Base-by-base conservation (phyloP, 371 early-diverging fungal genomes). In the Edhazardia aedis region DNA sequence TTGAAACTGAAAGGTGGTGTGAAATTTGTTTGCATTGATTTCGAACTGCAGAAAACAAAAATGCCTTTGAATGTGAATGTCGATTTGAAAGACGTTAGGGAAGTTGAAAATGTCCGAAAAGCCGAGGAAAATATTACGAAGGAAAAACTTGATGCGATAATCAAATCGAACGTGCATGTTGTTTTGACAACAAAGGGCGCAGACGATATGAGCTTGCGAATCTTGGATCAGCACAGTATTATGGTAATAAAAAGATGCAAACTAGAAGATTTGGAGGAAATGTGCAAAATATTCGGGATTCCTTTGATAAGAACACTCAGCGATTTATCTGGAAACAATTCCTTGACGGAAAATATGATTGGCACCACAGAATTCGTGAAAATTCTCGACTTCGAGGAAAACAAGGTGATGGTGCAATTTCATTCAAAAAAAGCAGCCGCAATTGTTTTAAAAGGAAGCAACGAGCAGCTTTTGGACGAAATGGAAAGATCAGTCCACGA, bases 401-500 rank as follows among this genome's bases (percentile, higher is more conserved):
- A n/a, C n/a, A n/a, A n/a, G n/a, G n/a, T n/a, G n/a, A n/a, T n/a
- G n/a, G n/a, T n/a, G n/a, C n/a, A n/a, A n/a, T n/a, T n/a, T n/a
- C n/a, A n/a, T n/a, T n/a, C n/a, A n/a, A n/a, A n/a, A n/a, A n/a
- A n/a, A n/a, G n/a, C n/a, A n/a, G n/a, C n/a, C 19, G 87, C 90
- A 24, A 79, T 93, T 59, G 84, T 94, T 56, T 78, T 99, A 53
- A 85, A 95, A 62, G 99, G 99, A 45, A 60, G 62, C 2, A 95
- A 95, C 68, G 88, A 81, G 63, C 88, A 86, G 82, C 22, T 75
- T 6, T 70, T 94, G 58, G 98, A 96, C 62, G 99, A 99, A 76
- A 94, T 95, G 90, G 92, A 96, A 69, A 79, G 98, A 58, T 82
- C 88, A 24, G 61, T 99, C 54, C 93, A 94, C 68, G 99, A 99